Evolutionary conservation across 2,329 filamentous ascomycete genomes (phyloP).

Genomic region (Nothomitra cinnamomea): DNA sequence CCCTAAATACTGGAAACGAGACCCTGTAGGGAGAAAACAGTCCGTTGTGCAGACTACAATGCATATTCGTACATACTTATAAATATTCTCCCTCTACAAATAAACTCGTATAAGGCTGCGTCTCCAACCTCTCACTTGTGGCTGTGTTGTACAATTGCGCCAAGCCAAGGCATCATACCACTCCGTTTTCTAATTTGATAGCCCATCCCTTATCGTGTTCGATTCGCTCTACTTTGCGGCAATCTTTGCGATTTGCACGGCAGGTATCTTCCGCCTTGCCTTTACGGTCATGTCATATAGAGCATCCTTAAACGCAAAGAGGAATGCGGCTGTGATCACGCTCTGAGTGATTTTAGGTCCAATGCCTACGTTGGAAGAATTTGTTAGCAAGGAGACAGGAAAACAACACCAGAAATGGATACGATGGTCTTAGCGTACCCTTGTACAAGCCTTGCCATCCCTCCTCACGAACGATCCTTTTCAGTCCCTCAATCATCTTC

Average conservation of each 20-base stretch:
- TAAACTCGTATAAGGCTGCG: no score
- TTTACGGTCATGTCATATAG: slow-evolving; percentile 69
- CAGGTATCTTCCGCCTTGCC: slow-evolving; percentile 30
- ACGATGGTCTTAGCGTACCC: slow-evolving; percentile 36
- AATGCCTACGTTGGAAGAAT: slow-evolving; percentile 45
- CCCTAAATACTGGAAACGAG: no score
- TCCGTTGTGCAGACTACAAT: no score
- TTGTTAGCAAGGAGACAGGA: background rate
- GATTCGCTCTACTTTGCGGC: background rate
- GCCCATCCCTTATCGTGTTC: no score
- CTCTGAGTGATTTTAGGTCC: slow-evolving; percentile 94
- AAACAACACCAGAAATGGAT: background rate
- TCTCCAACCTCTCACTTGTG: no score
- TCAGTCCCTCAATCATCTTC: slow-evolving; percentile 62
- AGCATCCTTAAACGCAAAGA: slow-evolving; percentile 97
- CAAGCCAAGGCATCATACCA: no score
- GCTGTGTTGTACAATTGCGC: no score
- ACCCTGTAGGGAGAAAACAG: no score
- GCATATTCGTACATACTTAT: no score
- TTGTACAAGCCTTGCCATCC: slow-evolving; percentile 88
- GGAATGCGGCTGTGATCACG: slow-evolving; percentile 84
- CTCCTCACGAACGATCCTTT: slow-evolving; percentile 68
- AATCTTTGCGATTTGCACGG: background rate
- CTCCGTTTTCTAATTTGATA: no score
- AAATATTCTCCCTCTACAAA: no score